These are phyloP conservation scores for Chlorella sp. DNA, from an alignment of 139 green algal species.

Conservation along the genomic window DNA sequence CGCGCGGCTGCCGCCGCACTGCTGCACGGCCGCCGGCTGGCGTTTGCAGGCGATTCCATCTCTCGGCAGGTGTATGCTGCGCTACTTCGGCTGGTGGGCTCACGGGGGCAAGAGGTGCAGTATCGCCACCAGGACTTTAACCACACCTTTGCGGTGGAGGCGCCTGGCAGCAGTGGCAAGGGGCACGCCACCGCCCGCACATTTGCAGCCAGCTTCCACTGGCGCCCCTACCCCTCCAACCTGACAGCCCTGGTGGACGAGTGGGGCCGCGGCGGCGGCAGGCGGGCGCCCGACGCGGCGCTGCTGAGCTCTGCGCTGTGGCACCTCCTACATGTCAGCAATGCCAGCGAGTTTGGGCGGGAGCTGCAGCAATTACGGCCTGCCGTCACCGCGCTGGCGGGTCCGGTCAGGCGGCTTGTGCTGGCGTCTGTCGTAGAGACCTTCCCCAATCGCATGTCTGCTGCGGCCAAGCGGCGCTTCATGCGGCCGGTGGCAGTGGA, in stretches of 20 bases:
- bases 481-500: slow-evolving; percentile 23
- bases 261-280: background rate
- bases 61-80: slow-evolving; percentile 11
- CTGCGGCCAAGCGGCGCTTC: slow-evolving; percentile 10
- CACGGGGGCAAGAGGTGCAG: background rate
- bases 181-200: too few relatives aligned
- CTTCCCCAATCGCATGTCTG: slow-evolving; percentile 18
- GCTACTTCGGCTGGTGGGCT: slow-evolving; percentile 17
- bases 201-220: background rate
- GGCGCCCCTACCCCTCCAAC: slow-evolving; percentile 15
- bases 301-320: slow-evolving; percentile 15
- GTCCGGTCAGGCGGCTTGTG: background rate
- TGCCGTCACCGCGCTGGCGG: background rate
- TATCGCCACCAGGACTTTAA: background rate
- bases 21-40: slow-evolving; percentile 10
- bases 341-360: background rate
- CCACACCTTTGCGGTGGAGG: background rate
- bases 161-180: background rate
- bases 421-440: slow-evolving; percentile 8
- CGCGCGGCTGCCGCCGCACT: background rate
- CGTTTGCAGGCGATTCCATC: slow-evolving; percentile 28
- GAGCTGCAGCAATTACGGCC: background rate
- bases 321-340: slow-evolving; percentile 22
- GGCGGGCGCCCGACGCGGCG: background rate
- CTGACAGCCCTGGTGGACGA: slow-evolving; percentile 5